These are phyloP conservation scores for Phytophthora sp. DNA, from an alignment of 352 stramenopile genomes.

Conservation along the genomic window DNA sequence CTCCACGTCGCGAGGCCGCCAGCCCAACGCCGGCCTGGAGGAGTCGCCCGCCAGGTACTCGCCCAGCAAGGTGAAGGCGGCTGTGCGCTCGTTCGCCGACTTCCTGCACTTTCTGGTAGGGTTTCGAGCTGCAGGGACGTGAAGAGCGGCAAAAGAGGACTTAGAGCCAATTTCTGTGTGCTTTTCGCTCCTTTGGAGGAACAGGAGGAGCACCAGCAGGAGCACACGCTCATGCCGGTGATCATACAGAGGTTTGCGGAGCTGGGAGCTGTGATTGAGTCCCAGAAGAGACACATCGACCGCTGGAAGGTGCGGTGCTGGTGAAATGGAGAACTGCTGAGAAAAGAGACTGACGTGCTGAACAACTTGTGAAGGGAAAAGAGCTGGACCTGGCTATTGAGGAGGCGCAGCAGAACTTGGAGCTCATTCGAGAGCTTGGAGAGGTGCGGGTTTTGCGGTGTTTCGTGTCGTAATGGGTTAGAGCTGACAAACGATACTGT, in stretches of 20 bases:
- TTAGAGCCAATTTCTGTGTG: constrained; percentile 43
- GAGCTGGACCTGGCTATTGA: constrained; percentile 81
- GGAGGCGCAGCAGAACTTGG: constrained; percentile 69
- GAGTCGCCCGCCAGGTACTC: constrained; percentile 74
- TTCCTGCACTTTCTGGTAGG: constrained; percentile 86
- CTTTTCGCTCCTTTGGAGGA: constrained; percentile 53
- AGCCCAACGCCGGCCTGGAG: constrained; percentile 33
- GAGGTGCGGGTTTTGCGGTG: no score
- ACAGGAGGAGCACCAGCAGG: constrained; percentile 81
- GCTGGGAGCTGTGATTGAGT: constrained; percentile 82
- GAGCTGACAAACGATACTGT: no score
- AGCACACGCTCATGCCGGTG: constrained; percentile 74
- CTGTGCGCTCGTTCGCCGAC: constrained; percentile 83
- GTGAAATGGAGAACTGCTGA: neutral
- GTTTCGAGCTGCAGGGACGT: neutral
- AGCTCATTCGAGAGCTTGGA: constrained; percentile 61
- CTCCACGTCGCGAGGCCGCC: constrained; percentile 35
- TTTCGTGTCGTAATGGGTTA: no score
- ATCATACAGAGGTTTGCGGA: constrained; percentile 84
- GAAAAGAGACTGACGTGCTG: constrained; percentile 2
- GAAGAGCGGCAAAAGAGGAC: constrained; percentile 12
- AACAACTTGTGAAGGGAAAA: no score
- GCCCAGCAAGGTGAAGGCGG: constrained; percentile 71
- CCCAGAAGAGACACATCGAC: constrained; percentile 85
- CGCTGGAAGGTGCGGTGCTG: constrained; percentile 64